A percentile compares a stretch with the other conserved stretches of the same genome.
Evolutionary conservation across 768 basidiomycete species (phyloP).

Genomic region (Pleurotus salmoneostramineus): DNA sequence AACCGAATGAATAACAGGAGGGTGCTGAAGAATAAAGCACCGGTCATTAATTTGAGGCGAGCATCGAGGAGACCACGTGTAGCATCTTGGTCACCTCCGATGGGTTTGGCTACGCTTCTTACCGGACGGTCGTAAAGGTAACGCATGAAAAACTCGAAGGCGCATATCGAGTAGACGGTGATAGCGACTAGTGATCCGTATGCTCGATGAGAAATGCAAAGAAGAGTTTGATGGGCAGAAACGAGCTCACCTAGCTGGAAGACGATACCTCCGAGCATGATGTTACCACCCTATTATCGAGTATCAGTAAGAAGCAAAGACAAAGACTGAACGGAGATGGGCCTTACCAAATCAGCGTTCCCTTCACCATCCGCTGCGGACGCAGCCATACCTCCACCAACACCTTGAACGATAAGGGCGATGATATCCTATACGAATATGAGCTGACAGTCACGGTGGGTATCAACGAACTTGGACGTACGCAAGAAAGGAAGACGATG

Average conservation of each 20-base stretch:
- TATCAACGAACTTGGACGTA: constrained; percentile 7
- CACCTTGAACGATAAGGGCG: constrained; percentile 51
- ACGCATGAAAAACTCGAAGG: constrained; percentile 41
- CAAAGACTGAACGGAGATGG: not conserved
- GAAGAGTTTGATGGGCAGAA: not conserved
- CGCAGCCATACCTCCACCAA: constrained; percentile 49
- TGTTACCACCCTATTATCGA: constrained; percentile 34
- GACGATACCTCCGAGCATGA: constrained; percentile 51
- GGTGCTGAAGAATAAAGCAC: constrained; percentile 32
- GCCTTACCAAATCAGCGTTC: constrained; percentile 14
- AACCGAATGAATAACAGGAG: constrained; percentile 49
- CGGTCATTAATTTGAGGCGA: constrained; percentile 25
- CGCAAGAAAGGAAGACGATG: constrained; percentile 35
- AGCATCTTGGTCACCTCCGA: constrained; percentile 14
- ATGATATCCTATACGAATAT: constrained; percentile 33
- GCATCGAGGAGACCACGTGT: constrained; percentile 12
- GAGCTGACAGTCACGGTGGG: not conserved
- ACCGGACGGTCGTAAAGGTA: constrained; percentile 31
- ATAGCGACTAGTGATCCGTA: constrained; percentile 31
- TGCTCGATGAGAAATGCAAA: not conserved
- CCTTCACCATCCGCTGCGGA: constrained; percentile 14
- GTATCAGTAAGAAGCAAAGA: not conserved
- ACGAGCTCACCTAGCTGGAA: constrained; percentile 34
- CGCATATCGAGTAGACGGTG: constrained; percentile 32
- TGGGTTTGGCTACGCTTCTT: constrained; percentile 24